Percentiles rank a stretch among this genome's conserved stretches.
Conservation (phyloP, 768 basidiomycete genomes). For the Candolleomyces eurysporus region DNA sequence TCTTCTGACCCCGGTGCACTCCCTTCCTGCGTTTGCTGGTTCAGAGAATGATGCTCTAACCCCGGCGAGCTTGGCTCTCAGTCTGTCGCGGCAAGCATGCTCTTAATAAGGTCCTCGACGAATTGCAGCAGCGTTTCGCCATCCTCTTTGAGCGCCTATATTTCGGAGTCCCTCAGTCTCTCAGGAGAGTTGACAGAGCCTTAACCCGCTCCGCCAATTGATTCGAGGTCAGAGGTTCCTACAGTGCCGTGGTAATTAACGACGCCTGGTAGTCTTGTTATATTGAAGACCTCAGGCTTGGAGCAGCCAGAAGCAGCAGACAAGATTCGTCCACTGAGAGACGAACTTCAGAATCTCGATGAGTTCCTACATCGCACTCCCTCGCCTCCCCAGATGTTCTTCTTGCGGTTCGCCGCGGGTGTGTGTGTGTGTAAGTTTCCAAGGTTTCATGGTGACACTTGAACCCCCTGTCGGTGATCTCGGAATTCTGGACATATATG, state of each 20-base stretch:
- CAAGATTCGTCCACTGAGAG: slow-evolving; percentile 67
- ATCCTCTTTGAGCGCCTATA: slow-evolving; percentile 39
- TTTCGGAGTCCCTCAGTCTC: slow-evolving; percentile 15
- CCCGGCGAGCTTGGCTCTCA: slow-evolving; percentile 32
- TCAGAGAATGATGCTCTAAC: slow-evolving; percentile 28
- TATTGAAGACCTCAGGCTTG: slow-evolving; percentile 56
- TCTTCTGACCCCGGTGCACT: slow-evolving; percentile 37
- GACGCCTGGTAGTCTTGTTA: slow-evolving; percentile 34
- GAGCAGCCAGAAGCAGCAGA: slow-evolving; percentile 65
- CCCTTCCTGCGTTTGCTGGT: slow-evolving; percentile 29
- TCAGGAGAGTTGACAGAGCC: slow-evolving; percentile 20
- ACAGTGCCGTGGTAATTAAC: slow-evolving; percentile 61
- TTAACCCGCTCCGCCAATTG: slow-evolving; percentile 10
- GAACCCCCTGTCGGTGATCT: too few species aligned
- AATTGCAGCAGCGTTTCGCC: slow-evolving; percentile 41
- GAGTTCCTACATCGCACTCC: slow-evolving; percentile 49
- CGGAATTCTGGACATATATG: too few species aligned
- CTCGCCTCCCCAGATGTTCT: too few species aligned
- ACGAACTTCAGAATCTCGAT: slow-evolving; percentile 65
- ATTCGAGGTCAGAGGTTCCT: slow-evolving; percentile 21
- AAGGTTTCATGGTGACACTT: too few species aligned
- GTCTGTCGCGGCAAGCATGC: slow-evolving; percentile 24
- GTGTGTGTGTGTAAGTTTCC: too few species aligned
- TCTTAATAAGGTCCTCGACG: background rate
- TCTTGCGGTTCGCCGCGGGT: too few species aligned